A percentile compares a stretch with the other conserved stretches of the same genome.
Evolutionary conservation across 164 flowering plant species (phyloP).

Genomic region (Liquidambar formosana): DNA sequence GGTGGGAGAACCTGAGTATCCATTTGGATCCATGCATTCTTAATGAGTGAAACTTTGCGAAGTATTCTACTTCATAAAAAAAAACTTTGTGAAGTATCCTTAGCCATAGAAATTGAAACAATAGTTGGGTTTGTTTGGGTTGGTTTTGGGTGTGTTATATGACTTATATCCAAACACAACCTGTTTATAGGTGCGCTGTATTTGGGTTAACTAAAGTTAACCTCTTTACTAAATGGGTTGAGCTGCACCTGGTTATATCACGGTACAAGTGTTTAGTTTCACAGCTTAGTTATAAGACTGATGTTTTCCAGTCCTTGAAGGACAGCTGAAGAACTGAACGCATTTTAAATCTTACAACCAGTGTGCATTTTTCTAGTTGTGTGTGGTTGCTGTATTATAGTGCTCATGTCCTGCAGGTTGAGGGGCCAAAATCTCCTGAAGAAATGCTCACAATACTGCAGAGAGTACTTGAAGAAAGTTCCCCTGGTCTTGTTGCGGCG

Average conservation of each 20-base stretch:
- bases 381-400: neutral
- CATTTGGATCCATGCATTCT: no score
- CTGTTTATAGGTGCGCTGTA: neutral
- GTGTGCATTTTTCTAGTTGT: no score
- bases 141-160: neutral
- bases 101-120: neutral
- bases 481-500: slow-evolving; percentile 79
- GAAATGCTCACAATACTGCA: slow-evolving; percentile 74
- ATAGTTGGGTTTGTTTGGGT: neutral
- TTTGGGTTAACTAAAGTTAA: neutral
- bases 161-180: neutral
- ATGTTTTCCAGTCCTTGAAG: neutral
- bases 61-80: no score
- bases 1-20: no score
- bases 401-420: slow-evolving; percentile 51
- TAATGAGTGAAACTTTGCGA: no score
- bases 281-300: neutral
- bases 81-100: neutral
- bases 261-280: neutral
- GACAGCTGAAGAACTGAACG: neutral
- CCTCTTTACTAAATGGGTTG: neutral
- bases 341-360: no score
- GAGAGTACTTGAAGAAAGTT: slow-evolving; percentile 88
- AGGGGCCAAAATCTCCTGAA: slow-evolving; percentile 88
- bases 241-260: no score